These are phyloP conservation scores for Sorghum bicolor DNA, from an alignment of 176 grass and related monocot genomes.

Conservation along the genomic window DNA sequence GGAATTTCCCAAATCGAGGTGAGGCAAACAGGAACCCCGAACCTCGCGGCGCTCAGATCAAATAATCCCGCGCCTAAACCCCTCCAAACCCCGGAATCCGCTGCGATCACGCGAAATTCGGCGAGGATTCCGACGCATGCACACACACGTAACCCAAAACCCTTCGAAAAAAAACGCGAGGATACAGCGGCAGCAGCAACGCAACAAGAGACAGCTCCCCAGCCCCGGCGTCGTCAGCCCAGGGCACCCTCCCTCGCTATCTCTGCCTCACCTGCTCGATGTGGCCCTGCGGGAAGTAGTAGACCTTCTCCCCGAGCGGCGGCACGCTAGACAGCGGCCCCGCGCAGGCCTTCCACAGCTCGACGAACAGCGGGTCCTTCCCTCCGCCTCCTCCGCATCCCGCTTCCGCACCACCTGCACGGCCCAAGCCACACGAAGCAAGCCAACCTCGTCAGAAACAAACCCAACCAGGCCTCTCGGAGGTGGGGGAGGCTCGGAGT, in stretches of 20 bases:
- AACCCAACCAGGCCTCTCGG: not conserved
- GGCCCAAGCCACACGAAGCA: not conserved
- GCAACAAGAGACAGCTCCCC: not conserved
- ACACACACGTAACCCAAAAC: not conserved
- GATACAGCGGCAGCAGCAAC: not conserved
- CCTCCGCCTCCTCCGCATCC: conserved; percentile 15
- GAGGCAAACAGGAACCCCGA: not conserved
- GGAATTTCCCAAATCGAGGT: not conserved
- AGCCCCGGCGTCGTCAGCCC: not conserved
- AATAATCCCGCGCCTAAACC: conserved; percentile 23
- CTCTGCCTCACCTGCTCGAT: conserved; percentile 64
- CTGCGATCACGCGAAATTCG: conserved; percentile 7
- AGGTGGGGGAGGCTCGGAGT: not conserved
- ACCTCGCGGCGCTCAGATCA: not conserved
- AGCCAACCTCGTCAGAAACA: not conserved
- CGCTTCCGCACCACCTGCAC: not conserved
- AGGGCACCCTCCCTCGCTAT: not conserved
- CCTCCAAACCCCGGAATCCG: conserved; percentile 13
- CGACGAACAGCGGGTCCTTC: conserved; percentile 58
- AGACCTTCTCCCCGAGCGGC: conserved; percentile 58
- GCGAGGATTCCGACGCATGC: not conserved
- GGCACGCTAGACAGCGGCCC: conserved; percentile 77
- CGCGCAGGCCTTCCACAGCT: conserved; percentile 86
- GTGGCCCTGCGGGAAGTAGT: conserved; percentile 94
- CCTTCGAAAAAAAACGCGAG: not conserved